phyloP scores from a whole-genome alignment of 164 flowering plant species.

The Chimonanthus salicifolius region DNA sequence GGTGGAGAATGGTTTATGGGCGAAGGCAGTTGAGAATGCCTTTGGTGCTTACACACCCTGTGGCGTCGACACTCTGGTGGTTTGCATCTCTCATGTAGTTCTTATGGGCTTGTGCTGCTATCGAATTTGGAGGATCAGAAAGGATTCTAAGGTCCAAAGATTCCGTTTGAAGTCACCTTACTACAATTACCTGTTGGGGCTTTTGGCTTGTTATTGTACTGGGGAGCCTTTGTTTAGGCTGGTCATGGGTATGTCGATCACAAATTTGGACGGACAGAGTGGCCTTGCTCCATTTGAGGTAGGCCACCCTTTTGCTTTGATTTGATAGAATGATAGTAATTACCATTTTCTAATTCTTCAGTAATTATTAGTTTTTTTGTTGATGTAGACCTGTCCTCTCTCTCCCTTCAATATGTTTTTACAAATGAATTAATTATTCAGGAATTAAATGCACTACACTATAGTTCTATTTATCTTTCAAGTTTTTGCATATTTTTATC shows the following conservation, averaged over 20 bases:
- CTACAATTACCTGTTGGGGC: slow-evolving; percentile 57
- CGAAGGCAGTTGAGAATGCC: slow-evolving; percentile 59
- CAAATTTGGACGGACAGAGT: slow-evolving; percentile 62
- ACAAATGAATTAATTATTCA: too few species aligned
- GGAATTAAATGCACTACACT: too few species aligned
- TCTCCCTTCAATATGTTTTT: neutral
- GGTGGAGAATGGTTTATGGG: slow-evolving; percentile 74
- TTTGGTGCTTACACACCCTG: slow-evolving; percentile 93
- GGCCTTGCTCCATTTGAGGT: slow-evolving; percentile 93
- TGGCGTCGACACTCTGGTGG: slow-evolving; percentile 62
- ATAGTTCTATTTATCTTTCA: too few species aligned
- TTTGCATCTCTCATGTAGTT: slow-evolving; percentile 60
- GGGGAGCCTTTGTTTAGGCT: slow-evolving; percentile 81
- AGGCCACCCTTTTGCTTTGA: neutral
- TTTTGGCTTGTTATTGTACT: slow-evolving; percentile 60
- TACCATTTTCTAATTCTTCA: too few species aligned
- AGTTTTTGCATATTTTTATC: too few species aligned
- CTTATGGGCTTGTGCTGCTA: slow-evolving; percentile 62
- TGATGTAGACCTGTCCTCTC: neutral
- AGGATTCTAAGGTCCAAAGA: slow-evolving; percentile 46
- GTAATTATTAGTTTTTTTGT: neutral
- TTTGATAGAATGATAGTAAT: neutral
- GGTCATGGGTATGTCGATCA: slow-evolving; percentile 71
- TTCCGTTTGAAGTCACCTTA: slow-evolving; percentile 61
- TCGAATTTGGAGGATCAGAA: slow-evolving; percentile 64